Evolutionary conservation across 2,329 filamentous ascomycete genomes (phyloP).

Genomic region (Alternaria sp.): DNA sequence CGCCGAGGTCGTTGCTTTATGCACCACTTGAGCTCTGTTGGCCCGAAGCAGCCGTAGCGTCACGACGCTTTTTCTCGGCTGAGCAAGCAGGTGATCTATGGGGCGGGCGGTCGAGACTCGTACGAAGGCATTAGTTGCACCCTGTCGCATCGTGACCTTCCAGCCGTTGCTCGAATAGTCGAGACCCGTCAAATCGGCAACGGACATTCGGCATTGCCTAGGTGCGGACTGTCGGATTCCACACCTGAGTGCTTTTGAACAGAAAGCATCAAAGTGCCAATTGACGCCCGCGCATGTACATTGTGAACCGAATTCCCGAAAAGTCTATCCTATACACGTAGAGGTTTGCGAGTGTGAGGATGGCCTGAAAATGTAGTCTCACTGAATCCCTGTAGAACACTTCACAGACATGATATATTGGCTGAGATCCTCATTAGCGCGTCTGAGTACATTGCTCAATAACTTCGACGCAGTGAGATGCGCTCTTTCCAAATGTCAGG

Average conservation of each 20-base stretch:
- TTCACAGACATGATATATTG: not conserved
- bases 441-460: not conserved
- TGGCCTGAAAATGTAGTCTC: not conserved
- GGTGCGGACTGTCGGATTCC: not conserved
- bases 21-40: constrained; percentile 21
- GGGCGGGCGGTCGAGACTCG: constrained; percentile 23
- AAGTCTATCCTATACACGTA: not conserved
- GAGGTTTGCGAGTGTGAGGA: not conserved
- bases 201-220: not conserved
- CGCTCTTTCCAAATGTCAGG: not conserved
- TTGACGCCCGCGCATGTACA: not conserved
- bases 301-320: not conserved
- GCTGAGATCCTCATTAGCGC: not conserved
- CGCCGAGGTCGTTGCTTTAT: constrained; percentile 18
- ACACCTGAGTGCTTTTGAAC: not conserved
- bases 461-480: not conserved
- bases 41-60: constrained; percentile 15
- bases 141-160: not conserved
- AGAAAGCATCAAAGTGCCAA: not conserved
- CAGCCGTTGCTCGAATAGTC: not conserved
- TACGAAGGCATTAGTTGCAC: not conserved
- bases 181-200: not conserved
- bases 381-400: not conserved
- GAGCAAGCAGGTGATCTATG: constrained; percentile 19
- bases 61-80: constrained; percentile 17